Evolutionary conservation across 768 basidiomycete genomes (phyloP), one percentile per base, ranked within the genome.

Genomic region (Tricholoma bakamatsutake): DNA sequence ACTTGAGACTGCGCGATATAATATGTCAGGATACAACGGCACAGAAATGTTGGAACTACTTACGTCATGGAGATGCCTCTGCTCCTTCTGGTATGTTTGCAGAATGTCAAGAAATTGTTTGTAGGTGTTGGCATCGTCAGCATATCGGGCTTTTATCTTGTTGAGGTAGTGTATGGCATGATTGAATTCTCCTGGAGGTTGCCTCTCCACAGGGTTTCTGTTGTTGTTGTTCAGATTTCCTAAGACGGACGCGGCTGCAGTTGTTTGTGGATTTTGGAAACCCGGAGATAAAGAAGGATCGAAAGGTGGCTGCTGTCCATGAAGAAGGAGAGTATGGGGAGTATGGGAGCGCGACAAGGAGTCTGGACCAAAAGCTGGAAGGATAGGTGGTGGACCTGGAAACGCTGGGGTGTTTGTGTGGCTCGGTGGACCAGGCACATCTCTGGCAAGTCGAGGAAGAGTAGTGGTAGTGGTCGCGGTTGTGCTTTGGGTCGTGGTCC

Each of bases 81-180:
- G 85, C 60, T 95, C 90, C 66, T 90, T 90, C 66, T 91, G 88
- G 72, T 92, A 91, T 43, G 87, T 82, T 71, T 93, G 91, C 58
- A 93, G 72, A 47, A 93, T 90, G 72, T 93, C 91, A 62, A 93
- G 73, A 65, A 93, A 93, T 64, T 89, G 85, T 69, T 92, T 92
- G 72, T 93, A 93, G 31, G 88, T 94, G 63, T 93, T 92, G n/a
- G 88, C 84, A 57, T 97, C 93, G 60, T 88, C 84, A 10, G 82
- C 72, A 70, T 88, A 98, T 18, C 94, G 85, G 15, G 85, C 85
- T 73, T 98, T 98, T 77, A 99, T 98, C 77, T 95, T 96, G 81
- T 97, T 98, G 64, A 99, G 85, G 69, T 95, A 99, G 64, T 93
- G 85, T 59, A 98, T 98, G 12, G 97, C 97, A 64, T 96, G 88